Evolutionary conservation across 2,329 filamentous ascomycete species (phyloP).

Genomic region (Xylaria sp.): DNA sequence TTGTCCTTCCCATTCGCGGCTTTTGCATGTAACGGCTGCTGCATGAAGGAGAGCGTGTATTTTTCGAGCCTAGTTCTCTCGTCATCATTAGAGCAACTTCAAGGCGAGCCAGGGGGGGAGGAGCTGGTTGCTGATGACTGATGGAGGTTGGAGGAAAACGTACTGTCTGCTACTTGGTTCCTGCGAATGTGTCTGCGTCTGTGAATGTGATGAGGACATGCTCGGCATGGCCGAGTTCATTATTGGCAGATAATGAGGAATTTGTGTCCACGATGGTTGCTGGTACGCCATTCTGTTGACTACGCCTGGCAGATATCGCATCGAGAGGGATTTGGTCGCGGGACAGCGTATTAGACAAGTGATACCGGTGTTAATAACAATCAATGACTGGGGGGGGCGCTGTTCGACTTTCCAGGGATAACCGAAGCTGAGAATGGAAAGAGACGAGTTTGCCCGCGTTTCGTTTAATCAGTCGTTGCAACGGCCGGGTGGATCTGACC

Average conservation of each 20-base stretch:
- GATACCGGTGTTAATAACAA: neutral
- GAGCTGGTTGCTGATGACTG: neutral
- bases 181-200: conserved; percentile 22
- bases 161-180: conserved; percentile 25
- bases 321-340: neutral
- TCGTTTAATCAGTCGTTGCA: neutral
- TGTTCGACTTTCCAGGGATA: neutral
- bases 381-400: neutral
- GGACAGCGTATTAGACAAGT: conserved; percentile 1
- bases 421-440: too few species aligned
- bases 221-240: conserved; percentile 26
- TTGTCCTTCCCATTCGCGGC: conserved; percentile 32
- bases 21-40: conserved; percentile 30
- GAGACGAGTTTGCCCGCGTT: neutral
- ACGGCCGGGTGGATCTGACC: neutral
- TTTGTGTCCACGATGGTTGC: conserved; percentile 26
- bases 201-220: conserved; percentile 24
- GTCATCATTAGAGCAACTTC: conserved; percentile 3
- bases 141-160: conserved; percentile 4
- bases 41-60: conserved; percentile 29
- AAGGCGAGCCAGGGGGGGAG: neutral
- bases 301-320: neutral
- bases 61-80: conserved; percentile 22
- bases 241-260: conserved; percentile 26
- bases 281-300: conserved; percentile 27